Evolutionary conservation across 768 basidiomycete species (phyloP).

Genomic region (Trametopsis cervina): DNA sequence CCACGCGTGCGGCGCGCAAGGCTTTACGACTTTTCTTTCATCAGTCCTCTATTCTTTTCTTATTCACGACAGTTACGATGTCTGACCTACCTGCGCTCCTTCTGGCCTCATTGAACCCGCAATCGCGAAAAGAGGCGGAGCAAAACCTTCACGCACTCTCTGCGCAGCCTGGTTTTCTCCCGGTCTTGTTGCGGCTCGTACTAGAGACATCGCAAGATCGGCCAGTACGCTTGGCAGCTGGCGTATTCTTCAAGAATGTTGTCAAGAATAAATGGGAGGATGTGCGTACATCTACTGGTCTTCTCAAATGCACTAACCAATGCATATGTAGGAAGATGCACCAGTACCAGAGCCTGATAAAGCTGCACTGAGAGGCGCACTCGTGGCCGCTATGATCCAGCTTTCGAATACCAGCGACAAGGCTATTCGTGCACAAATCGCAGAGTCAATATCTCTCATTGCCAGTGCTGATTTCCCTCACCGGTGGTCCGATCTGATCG

Average conservation of each 20-base stretch:
- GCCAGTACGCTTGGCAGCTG: slow-evolving; percentile 73
- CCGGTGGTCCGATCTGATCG: slow-evolving; percentile 83
- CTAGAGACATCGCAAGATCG: slow-evolving; percentile 59
- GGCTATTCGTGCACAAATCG: slow-evolving; percentile 74
- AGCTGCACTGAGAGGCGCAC: slow-evolving; percentile 57
- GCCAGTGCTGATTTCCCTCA: slow-evolving; percentile 89
- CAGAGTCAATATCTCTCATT: slow-evolving; percentile 88
- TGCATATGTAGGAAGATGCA: slow-evolving; percentile 50
- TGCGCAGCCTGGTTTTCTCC: slow-evolving; percentile 69
- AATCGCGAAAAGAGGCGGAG: slow-evolving; percentile 76
- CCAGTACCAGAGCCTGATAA: slow-evolving; percentile 72
- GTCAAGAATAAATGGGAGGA: slow-evolving; percentile 87
- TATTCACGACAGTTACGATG: slow-evolving; percentile 32
- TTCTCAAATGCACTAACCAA: background rate
- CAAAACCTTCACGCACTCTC: slow-evolving; percentile 63
- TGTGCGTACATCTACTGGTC: slow-evolving; percentile 36
- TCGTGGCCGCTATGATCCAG: slow-evolving; percentile 89
- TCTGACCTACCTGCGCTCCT: slow-evolving; percentile 65
- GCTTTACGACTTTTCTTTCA: background rate
- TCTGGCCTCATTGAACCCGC: slow-evolving; percentile 61
- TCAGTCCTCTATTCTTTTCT: background rate
- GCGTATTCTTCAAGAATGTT: slow-evolving; percentile 90
- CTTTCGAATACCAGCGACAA: slow-evolving; percentile 73
- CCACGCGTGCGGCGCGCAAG: background rate
- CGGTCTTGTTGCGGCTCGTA: slow-evolving; percentile 71